phyloP scores from a whole-genome alignment of 1,284 basidiomycete species.

The Ceratobasidium sp. region DNA sequence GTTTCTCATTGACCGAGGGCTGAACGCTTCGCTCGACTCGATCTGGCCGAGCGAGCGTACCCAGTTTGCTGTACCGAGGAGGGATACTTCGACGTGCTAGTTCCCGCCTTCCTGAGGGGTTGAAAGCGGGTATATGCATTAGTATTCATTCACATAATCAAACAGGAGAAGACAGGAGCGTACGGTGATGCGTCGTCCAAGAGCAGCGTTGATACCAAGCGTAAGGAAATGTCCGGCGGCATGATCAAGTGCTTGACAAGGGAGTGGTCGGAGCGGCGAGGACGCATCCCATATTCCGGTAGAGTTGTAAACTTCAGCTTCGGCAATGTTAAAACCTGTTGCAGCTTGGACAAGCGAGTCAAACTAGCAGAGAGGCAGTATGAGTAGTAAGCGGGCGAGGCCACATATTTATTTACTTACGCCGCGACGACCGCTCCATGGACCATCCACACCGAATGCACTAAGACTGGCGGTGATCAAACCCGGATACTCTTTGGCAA shows the following conservation, averaged over 20 bases:
- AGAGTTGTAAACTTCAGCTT: slow-evolving; percentile 63
- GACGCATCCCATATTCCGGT: slow-evolving; percentile 49
- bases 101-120: slow-evolving; percentile 69
- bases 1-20: background rate
- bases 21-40: slow-evolving; percentile 53
- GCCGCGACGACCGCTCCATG: slow-evolving; percentile 69
- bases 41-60: slow-evolving; percentile 68
- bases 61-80: slow-evolving; percentile 70
- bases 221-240: slow-evolving; percentile 72
- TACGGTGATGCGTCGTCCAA: slow-evolving; percentile 68
- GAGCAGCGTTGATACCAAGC: slow-evolving; percentile 69
- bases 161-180: background rate
- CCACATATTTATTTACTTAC: slow-evolving; percentile 56
- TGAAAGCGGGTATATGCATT: background rate
- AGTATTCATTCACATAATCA: background rate
- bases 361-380: slow-evolving; percentile 61
- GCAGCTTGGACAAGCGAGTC: slow-evolving; percentile 78
- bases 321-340: slow-evolving; percentile 72
- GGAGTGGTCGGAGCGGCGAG: slow-evolving; percentile 63
- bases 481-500: slow-evolving; percentile 63
- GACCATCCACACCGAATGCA: slow-evolving; percentile 73
- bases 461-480: slow-evolving; percentile 71
- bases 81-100: slow-evolving; percentile 72
- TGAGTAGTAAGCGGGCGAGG: slow-evolving; percentile 9
- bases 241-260: slow-evolving; percentile 75